Evolutionary conservation across 495 filamentous ascomycete genomes (phyloP), one percentile per base, ranked within the genome.

Genomic region (Haplographium delicatum): DNA sequence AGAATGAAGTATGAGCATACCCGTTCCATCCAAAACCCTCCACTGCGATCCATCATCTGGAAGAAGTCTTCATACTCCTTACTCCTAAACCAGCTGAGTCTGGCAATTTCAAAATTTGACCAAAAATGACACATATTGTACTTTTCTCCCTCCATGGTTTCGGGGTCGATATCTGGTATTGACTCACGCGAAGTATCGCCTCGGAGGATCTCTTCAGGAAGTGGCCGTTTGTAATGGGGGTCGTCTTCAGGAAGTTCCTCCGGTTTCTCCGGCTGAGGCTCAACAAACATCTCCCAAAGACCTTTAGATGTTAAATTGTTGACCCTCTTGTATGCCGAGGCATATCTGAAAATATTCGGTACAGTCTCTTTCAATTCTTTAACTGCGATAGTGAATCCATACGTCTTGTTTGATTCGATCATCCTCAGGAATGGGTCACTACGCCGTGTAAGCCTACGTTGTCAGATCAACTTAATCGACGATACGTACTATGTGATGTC

Each of bases 111-210:
- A 51, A 99, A 99, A 65, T 99, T 99, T 74, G 89, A 95, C 93
- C 93, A 99, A 76, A 97, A 99, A 75, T 99, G 93, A 69, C 93
- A 99, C 93, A 99, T 99, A 73, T 99, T 99, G 73, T 99, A 99
- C 56, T 79, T 86, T 62, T 99, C 93, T 51, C 88, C 87, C 63
- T 96, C 94, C 93, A 99, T 99, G 15, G 84, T 82, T 62, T 97
- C 94, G 0, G 83, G 80, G 63, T 97, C 89, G 37, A 96, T 82
- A 39, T 95, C 87, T 28, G 85, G 83, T 13, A 89, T 65, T 23
- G 76, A 78, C 48, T 80, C 82, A 44, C 80, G 77, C 37, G 83
- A 83, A 9, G 88, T 84, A 53, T 96, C 86, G 50, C 75, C 81
- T 60, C 80, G 79, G 27, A 91, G 67, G 33, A 95, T 85, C 58